Base-by-base conservation (phyloP, 805 yeast species). In the Candida loeiensis region DNA sequence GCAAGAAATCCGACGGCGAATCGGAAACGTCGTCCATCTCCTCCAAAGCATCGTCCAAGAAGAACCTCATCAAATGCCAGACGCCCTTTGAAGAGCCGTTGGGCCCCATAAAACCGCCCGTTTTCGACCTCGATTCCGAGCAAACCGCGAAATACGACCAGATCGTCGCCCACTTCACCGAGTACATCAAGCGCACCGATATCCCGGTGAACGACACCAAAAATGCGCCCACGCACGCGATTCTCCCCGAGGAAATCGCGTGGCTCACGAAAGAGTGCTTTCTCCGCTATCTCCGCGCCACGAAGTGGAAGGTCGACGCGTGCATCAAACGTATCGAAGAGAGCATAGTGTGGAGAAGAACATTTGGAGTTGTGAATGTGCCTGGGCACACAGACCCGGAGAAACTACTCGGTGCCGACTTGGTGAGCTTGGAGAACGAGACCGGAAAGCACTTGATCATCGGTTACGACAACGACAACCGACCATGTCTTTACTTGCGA, bases 151-250 rank as follows among this genome's bases (percentile, higher is more conserved):
- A 81, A 63, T 90, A 83, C 54, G 47, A 63, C n/a, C 55, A 60
- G n/a, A 85, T 90, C 3, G 66, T 82, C 41, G 58, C 65, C 34
- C 80, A 86, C 61, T 85, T 88, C 24, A 13, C 35, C 58, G 72
- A 71, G 44, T 39, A 39, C 27, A 31, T 35, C 30, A 34, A 34
- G 36, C 34, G 24, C n/a, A 32, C 18, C 6, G 40, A 37, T 14
- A 34, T 39, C 21, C 43, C 43, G 6, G 43, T 39, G 20, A 39
- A 35, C 14, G 55, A 74, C 46, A 68, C 77, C 6, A 73, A 74
- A 37, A 60, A 58, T 40, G 58, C 64, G 22, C 61, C 61, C 16
- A 57, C 59, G 1, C 49, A 49, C 34, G 40, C 43, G 12, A 16
- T 42, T 43, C 46, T 54, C 7, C 60, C 51, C 12, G 63, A 53